Evolutionary conservation across 1,284 basidiomycete species (phyloP).

Genomic region (Hypsizygus ulmarius): DNA sequence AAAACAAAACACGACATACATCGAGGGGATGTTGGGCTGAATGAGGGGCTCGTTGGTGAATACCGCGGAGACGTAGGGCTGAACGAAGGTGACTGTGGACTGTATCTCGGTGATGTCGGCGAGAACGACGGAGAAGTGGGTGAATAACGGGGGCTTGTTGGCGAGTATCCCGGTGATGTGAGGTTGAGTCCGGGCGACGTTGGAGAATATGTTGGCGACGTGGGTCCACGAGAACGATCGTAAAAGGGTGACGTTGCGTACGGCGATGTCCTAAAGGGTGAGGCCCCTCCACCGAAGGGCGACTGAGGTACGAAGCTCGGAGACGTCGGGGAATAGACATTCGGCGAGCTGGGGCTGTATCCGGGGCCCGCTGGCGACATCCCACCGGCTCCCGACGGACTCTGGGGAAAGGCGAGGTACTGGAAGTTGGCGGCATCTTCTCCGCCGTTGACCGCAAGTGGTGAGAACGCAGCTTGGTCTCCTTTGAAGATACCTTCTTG

Average conservation of each 20-base stretch:
- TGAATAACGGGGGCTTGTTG: slow-evolving; percentile 84
- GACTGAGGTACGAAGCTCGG: slow-evolving; percentile 82
- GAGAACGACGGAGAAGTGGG: slow-evolving; percentile 86
- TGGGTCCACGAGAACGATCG: slow-evolving; percentile 63
- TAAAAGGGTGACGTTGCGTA: slow-evolving; percentile 81
- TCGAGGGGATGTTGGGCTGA: slow-evolving; percentile 82
- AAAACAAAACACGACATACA: slow-evolving; percentile 48
- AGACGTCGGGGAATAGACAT: slow-evolving; percentile 84
- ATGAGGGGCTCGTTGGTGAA: slow-evolving; percentile 83
- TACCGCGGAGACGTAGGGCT: slow-evolving; percentile 83
- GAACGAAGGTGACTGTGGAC: slow-evolving; percentile 81
- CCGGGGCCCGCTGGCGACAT: slow-evolving; percentile 79
- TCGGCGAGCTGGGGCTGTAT: slow-evolving; percentile 82
- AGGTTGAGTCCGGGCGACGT: slow-evolving; percentile 78
- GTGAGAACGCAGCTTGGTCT: slow-evolving; percentile 90
- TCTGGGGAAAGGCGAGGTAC: slow-evolving; percentile 76
- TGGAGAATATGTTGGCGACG: slow-evolving; percentile 85
- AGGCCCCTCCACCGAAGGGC: slow-evolving; percentile 77
- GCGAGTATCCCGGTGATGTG: slow-evolving; percentile 84
- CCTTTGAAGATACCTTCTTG: slow-evolving; percentile 72
- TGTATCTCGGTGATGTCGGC: slow-evolving; percentile 81
- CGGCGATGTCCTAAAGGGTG: slow-evolving; percentile 78
- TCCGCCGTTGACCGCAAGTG: slow-evolving; percentile 84
- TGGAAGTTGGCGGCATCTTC: slow-evolving; percentile 77
- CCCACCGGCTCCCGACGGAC: slow-evolving; percentile 73